phyloP scores from a whole-genome alignment of 208 protist genomes.

The Leishmania martiniquensis region DNA sequence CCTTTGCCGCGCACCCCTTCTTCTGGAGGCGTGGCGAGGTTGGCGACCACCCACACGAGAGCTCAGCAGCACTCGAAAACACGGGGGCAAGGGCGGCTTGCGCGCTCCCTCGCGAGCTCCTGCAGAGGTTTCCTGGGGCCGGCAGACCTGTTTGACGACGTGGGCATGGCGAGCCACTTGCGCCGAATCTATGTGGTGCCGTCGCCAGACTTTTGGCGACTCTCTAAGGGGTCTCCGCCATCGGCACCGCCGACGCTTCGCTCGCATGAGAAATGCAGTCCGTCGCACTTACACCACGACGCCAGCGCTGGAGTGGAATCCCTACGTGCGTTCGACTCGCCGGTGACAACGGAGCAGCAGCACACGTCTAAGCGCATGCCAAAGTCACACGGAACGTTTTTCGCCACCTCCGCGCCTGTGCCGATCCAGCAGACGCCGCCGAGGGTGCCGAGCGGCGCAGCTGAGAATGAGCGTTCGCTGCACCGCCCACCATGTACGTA shows the following conservation, averaged over 20 bases:
- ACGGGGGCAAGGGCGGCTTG: neutral
- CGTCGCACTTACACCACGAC: neutral
- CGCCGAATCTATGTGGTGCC: slow-evolving; percentile 19
- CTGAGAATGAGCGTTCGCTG: neutral
- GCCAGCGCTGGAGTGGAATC: neutral
- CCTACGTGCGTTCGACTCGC: neutral
- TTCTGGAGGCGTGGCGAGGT: neutral
- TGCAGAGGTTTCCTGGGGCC: neutral
- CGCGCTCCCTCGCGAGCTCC: neutral
- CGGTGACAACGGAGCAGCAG: neutral
- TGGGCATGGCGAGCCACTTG: neutral
- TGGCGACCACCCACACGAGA: too few relatives aligned
- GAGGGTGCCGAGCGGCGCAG: too few relatives aligned
- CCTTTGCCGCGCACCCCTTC: neutral
- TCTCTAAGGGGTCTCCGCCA: neutral
- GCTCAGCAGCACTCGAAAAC: neutral
- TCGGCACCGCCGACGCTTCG: neutral
- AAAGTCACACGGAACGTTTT: neutral
- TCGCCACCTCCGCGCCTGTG: neutral
- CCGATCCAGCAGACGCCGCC: neutral
- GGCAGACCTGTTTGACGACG: neutral
- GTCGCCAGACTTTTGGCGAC: slow-evolving; percentile 18
- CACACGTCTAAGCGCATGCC: neutral
- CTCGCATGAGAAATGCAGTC: neutral
- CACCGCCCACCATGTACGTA: neutral